These are phyloP conservation scores for Cryptosporidium meleagridis DNA, from an alignment of 169 alveolate genomes.

Conservation along the genomic window DNA sequence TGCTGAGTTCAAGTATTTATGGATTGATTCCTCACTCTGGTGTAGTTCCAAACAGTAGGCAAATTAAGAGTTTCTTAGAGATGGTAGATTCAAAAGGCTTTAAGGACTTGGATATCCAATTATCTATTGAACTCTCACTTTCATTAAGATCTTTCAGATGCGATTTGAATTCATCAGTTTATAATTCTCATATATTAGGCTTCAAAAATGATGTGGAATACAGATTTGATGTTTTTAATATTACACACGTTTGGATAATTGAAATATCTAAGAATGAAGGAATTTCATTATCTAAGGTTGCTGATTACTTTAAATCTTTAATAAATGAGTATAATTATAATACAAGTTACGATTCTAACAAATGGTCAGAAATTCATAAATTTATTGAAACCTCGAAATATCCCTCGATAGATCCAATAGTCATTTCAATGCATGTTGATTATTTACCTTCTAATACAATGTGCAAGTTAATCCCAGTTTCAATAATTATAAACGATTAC, in stretches of 20 bases:
- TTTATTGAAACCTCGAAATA: neutral
- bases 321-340: constrained; percentile 1
- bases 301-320: constrained; percentile 19
- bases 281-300: neutral
- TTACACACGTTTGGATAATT: constrained; percentile 46
- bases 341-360: neutral
- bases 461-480: constrained; percentile 33
- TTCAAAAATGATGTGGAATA: constrained; percentile 17
- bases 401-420: constrained; percentile 28
- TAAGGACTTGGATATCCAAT: neutral
- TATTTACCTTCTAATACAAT: neutral
- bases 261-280: neutral
- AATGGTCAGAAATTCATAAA: constrained; percentile 50
- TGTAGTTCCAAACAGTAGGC: neutral
- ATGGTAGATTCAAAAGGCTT: neutral
- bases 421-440: constrained; percentile 6
- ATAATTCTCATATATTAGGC: constrained; percentile 10
- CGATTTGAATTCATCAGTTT: constrained; percentile 26
- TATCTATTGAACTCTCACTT: constrained; percentile 42
- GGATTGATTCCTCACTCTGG: constrained; percentile 49
- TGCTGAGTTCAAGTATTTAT: constrained; percentile 20
- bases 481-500: constrained; percentile 6
- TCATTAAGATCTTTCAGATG: constrained; percentile 60
- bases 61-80: neutral
- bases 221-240: constrained; percentile 48